phyloP scores from a whole-genome alignment of 1,139 yeast genomes.

The Candida pseudocylindracea region DNA sequence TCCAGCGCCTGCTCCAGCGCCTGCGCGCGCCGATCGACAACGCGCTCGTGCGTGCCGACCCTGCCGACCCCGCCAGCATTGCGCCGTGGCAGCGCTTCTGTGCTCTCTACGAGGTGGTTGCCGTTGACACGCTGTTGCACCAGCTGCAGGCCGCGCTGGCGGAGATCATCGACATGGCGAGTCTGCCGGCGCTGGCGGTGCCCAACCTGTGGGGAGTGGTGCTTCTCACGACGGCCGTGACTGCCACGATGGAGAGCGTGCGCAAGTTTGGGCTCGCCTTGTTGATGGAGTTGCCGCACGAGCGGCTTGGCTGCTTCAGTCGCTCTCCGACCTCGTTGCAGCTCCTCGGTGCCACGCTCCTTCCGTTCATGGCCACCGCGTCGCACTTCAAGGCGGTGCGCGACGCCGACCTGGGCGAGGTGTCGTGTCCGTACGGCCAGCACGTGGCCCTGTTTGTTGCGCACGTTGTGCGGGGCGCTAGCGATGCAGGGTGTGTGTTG shows the following conservation, averaged over 20 bases:
- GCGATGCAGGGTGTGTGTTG: too few species aligned
- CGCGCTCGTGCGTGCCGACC: conserved; percentile 25
- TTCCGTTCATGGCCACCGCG: background rate
- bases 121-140: conserved; percentile 69
- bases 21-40: conserved; percentile 16
- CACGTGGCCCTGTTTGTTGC: too few species aligned
- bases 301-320: background rate
- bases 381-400: background rate
- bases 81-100: conserved; percentile 42
- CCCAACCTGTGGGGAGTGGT: conserved; percentile 59
- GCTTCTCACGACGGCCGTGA: conserved; percentile 52
- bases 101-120: conserved; percentile 60
- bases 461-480: too few species aligned
- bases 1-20: conserved; percentile 35
- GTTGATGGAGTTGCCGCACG: background rate
- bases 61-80: conserved; percentile 8
- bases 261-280: conserved; percentile 18
- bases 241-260: conserved; percentile 63
- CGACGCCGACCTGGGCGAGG: too few species aligned
- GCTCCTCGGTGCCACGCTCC: background rate
- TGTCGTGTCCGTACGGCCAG: too few species aligned
- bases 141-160: conserved; percentile 56
- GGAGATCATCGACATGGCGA: too few species aligned
- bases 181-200: conserved; percentile 13
- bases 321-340: background rate